These are phyloP conservation scores for Crithidia thermophila DNA, from an alignment of 208 protist genomes.

Conservation along the genomic window DNA sequence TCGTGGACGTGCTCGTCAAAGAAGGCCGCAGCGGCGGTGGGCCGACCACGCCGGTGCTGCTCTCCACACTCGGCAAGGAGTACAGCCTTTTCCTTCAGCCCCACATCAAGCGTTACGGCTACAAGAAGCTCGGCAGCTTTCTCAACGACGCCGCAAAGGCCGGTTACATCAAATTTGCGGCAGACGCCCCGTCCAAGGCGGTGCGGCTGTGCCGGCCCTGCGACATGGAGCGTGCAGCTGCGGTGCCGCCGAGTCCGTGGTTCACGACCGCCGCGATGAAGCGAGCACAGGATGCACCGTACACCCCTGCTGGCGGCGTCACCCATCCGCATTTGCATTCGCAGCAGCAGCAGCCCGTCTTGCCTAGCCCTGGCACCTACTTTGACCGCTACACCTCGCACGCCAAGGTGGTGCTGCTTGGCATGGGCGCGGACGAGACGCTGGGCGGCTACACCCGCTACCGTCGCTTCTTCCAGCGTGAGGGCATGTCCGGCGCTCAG, in stretches of 20 bases:
- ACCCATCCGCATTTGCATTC: too few relatives aligned
- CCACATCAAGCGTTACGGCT: conserved; percentile 53
- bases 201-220: conserved; percentile 55
- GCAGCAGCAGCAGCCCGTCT: not conserved
- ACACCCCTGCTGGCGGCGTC: not conserved
- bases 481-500: conserved; percentile 59
- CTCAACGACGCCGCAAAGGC: conserved; percentile 73
- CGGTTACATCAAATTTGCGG: conserved; percentile 69
- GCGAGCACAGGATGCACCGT: not conserved
- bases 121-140: conserved; percentile 84
- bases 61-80: conserved; percentile 91
- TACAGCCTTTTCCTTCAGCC: conserved; percentile 71
- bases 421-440: conserved; percentile 97
- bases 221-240: conserved; percentile 59
- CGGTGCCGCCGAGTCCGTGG: conserved; percentile 59
- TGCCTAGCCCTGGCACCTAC: conserved; percentile 40
- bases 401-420: conserved; percentile 91
- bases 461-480: conserved; percentile 77
- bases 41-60: conserved; percentile 55
- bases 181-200: conserved; percentile 72
- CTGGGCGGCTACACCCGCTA: conserved; percentile 96
- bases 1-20: conserved; percentile 72
- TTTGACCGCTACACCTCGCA: conserved; percentile 43
- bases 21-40: conserved; percentile 60
- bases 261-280: conserved; percentile 50